Conservation (phyloP, 371 early-diverging fungal genomes). For the Mortierella sp. region DNA sequence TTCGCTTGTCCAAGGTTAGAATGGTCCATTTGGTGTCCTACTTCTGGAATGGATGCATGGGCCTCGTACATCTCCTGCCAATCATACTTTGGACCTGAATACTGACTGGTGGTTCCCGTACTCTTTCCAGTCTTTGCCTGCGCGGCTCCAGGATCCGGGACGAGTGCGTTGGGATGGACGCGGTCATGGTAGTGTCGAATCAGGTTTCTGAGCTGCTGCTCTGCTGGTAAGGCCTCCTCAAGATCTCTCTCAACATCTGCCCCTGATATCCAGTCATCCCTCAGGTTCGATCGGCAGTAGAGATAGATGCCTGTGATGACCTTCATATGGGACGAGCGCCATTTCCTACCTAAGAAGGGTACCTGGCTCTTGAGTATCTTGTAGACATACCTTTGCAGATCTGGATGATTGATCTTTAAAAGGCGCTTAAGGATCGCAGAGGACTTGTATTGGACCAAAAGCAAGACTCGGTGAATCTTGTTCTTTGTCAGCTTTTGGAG, state of each 20-base stretch:
- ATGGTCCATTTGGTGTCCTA: slow-evolving; percentile 19
- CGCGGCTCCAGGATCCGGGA: slow-evolving; percentile 48
- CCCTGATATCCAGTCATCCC: slow-evolving; percentile 81
- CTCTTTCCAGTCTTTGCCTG: slow-evolving; percentile 27
- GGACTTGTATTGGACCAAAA: slow-evolving; percentile 88
- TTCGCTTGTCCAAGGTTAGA: slow-evolving; percentile 7
- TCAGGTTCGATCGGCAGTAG: slow-evolving; percentile 70
- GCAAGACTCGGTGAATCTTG: slow-evolving; percentile 79
- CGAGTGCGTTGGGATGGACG: slow-evolving; percentile 63
- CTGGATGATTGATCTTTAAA: slow-evolving; percentile 75
- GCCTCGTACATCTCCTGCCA: slow-evolving; percentile 58
- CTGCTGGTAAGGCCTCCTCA: slow-evolving; percentile 80
- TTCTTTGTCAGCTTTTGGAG: slow-evolving; percentile 85
- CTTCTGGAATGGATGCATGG: slow-evolving; percentile 48
- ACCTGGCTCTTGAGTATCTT: slow-evolving; percentile 85
- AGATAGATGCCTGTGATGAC: slow-evolving; percentile 84
- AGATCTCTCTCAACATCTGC: slow-evolving; percentile 74
- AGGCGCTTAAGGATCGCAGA: slow-evolving; percentile 82
- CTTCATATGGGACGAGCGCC: slow-evolving; percentile 87
- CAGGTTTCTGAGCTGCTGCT: slow-evolving; percentile 72
- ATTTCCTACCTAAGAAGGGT: slow-evolving; percentile 83
- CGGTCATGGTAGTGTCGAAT: slow-evolving; percentile 74
- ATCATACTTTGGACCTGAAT: slow-evolving; percentile 46
- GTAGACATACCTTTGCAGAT: slow-evolving; percentile 77
- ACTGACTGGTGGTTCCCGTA: slow-evolving; percentile 14